These are phyloP conservation scores for Yamadazyma dushanensis DNA, from an alignment of 1,139 yeast species.

Conservation along the genomic window DNA sequence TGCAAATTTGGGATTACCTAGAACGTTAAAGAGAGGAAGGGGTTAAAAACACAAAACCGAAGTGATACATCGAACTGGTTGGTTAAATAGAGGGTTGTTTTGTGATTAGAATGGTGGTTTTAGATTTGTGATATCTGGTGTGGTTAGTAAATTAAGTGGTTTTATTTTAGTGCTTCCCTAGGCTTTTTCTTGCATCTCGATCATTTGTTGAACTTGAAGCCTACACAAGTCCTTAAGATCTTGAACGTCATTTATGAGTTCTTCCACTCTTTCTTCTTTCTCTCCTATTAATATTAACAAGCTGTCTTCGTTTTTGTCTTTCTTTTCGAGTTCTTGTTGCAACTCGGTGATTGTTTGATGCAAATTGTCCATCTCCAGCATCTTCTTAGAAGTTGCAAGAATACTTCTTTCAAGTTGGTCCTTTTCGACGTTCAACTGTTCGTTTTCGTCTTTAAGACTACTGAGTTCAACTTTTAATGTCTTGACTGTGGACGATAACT, in stretches of 20 bases:
- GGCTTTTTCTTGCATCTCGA: conserved; percentile 53
- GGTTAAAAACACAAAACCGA: too few relatives aligned
- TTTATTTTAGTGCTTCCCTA: too few relatives aligned
- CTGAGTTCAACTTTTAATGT: conserved; percentile 76
- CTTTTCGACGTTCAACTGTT: conserved; percentile 54
- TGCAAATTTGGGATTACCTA: too few relatives aligned
- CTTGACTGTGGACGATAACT: conserved; percentile 73
- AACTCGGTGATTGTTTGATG: conserved; percentile 49
- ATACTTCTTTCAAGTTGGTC: conserved; percentile 69
- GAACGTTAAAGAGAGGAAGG: too few relatives aligned
- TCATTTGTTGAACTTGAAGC: conserved; percentile 84
- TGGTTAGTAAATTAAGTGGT: too few relatives aligned
- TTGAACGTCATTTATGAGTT: conserved; percentile 80
- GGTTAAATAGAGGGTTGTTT: too few relatives aligned
- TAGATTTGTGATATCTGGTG: too few relatives aligned
- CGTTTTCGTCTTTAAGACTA: conserved; percentile 64
- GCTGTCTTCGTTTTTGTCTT: conserved; percentile 51
- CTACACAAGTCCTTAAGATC: conserved; percentile 84
- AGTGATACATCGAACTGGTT: too few relatives aligned
- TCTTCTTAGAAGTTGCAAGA: conserved; percentile 26
- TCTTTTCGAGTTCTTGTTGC: conserved; percentile 31
- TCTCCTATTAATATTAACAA: conserved; percentile 83
- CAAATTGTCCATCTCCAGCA: conserved; percentile 27
- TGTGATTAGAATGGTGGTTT: too few relatives aligned
- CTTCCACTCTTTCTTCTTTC: conserved; percentile 83